These are phyloP conservation scores for Medicago lupulina DNA, from an alignment of 306 rosid species.

Conservation along the genomic window DNA sequence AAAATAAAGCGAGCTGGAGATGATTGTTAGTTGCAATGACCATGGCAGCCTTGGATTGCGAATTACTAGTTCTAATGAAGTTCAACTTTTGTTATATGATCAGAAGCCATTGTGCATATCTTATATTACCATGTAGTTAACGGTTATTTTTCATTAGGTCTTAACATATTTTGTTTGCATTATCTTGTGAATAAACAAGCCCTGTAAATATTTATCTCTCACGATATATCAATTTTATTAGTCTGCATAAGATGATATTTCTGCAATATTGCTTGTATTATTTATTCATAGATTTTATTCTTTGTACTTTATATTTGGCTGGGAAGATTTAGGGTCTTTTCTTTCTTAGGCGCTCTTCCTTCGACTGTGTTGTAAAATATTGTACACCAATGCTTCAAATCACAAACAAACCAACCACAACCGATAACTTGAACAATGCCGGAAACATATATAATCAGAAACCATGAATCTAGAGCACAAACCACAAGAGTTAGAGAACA, in stretches of 20 bases:
- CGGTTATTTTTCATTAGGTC: slow-evolving; percentile 6
- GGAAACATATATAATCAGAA: background rate
- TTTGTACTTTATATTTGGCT: slow-evolving; percentile 12
- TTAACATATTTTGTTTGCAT: slow-evolving; percentile 34
- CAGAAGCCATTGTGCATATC: slow-evolving; percentile 56
- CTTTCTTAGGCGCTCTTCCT: background rate
- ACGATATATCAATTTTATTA: slow-evolving; percentile 34
- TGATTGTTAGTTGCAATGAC: slow-evolving; percentile 36
- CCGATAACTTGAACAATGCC: background rate
- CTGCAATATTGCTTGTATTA: slow-evolving; percentile 25
- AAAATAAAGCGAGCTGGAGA: slow-evolving; percentile 64
- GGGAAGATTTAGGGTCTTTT: background rate
- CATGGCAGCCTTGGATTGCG: slow-evolving; percentile 40
- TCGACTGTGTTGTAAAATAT: background rate
- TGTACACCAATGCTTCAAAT: background rate
- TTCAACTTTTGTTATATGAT: slow-evolving; percentile 41
- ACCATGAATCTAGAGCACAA: background rate
- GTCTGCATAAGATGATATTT: slow-evolving; percentile 29
- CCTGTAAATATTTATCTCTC: slow-evolving; percentile 62
- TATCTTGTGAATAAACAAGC: slow-evolving; percentile 37
- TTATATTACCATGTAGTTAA: slow-evolving; percentile 20
- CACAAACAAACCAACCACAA: background rate
- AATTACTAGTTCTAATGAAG: slow-evolving; percentile 44
- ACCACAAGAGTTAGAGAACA: background rate
- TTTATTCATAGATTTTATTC: slow-evolving; percentile 3